phyloP scores from a whole-genome alignment of 2,329 filamentous ascomycete genomes.

The Verticillium nubilum region DNA sequence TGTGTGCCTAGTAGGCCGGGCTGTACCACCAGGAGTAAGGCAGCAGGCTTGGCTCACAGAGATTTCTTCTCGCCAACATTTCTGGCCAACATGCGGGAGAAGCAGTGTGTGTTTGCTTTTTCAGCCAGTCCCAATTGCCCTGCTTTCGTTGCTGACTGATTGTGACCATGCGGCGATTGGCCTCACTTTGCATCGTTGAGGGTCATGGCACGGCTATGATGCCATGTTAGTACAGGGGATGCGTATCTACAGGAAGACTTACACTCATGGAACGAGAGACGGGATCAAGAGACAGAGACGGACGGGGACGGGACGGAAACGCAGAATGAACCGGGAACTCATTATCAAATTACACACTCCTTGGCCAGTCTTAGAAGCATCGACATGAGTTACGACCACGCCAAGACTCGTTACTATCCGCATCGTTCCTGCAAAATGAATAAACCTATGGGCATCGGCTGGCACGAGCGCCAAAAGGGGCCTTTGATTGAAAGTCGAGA shows the following conservation, averaged over 20 bases:
- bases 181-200: no score
- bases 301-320: no score
- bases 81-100: not conserved
- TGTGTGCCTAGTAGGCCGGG: not conserved
- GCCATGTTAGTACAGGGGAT: no score
- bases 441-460: not conserved
- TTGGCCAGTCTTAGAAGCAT: not conserved
- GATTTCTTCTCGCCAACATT: not conserved
- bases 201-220: no score
- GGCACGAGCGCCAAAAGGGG: not conserved
- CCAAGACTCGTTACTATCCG: not conserved
- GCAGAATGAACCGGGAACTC: no score
- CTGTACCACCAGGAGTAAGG: not conserved
- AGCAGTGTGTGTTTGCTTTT: not conserved
- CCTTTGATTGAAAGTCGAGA: not conserved
- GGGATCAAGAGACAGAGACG: no score
- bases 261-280: no score
- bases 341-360: not conserved
- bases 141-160: no score
- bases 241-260: no score
- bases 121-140: not conserved
- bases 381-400: not conserved
- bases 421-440: not conserved
- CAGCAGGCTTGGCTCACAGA: not conserved
- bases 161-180: no score